Evolutionary conservation across 108 stramenopile species (phyloP).

Genomic region (Schizochytrium sp.): DNA sequence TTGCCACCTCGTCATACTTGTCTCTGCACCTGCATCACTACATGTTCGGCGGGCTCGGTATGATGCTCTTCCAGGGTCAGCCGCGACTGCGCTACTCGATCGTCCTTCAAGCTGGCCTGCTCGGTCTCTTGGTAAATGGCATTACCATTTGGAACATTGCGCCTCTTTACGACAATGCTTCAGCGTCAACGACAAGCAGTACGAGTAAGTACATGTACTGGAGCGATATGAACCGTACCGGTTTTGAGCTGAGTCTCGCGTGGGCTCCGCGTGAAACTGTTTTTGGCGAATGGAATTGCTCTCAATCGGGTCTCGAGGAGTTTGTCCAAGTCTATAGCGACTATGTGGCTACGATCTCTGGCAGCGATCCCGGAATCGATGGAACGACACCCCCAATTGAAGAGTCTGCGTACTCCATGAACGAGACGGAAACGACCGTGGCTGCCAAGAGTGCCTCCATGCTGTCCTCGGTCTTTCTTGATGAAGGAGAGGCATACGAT

Average conservation of each 20-base stretch:
- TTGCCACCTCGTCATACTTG: background rate
- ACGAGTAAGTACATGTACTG: background rate
- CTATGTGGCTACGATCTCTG: background rate
- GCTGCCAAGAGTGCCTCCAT: background rate
- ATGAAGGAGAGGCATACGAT: too few relatives aligned
- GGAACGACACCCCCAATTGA: background rate
- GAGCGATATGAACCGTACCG: background rate
- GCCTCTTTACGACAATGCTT: background rate
- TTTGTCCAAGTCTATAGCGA: background rate
- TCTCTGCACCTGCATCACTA: background rate
- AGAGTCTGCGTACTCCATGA: background rate
- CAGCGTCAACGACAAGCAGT: background rate
- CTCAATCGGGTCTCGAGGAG: background rate
- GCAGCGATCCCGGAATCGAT: background rate
- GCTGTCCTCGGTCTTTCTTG: too few relatives aligned
- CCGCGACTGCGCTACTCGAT: constrained; percentile 13
- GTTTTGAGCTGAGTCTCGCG: background rate
- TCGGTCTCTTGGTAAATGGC: background rate
- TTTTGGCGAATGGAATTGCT: background rate
- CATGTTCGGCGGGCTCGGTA: background rate
- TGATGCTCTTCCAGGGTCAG: background rate
- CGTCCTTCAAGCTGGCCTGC: background rate
- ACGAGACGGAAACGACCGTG: background rate
- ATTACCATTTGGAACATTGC: background rate
- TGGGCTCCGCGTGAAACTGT: background rate